phyloP scores from a whole-genome alignment of 2,329 filamentous ascomycete genomes.

The Geosmithia putterillii region DNA sequence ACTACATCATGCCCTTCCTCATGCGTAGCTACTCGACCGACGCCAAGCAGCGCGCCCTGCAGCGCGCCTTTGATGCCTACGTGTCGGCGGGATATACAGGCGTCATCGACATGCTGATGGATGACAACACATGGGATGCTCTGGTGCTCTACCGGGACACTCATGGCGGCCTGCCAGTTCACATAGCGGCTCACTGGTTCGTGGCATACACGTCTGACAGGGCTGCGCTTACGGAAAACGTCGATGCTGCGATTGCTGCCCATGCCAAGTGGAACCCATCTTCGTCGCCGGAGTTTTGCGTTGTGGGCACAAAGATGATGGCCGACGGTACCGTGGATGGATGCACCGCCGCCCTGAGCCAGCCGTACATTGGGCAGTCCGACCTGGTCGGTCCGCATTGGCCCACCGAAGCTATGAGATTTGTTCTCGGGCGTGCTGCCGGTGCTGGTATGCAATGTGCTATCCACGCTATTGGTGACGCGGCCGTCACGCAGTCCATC shows the following conservation, averaged over 20 bases:
- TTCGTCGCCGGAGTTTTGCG: conserved; percentile 24
- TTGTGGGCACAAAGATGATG: conserved; percentile 53
- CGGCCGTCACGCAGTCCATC: conserved; percentile 43
- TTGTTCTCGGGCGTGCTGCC: conserved; percentile 40
- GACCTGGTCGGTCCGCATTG: conserved; percentile 38
- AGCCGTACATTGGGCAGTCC: conserved; percentile 44
- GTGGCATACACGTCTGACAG: conserved; percentile 40
- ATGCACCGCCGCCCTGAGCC: conserved; percentile 47
- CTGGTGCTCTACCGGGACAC: conserved; percentile 29
- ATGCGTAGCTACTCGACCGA: conserved; percentile 31
- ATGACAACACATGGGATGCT: conserved; percentile 40
- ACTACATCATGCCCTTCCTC: conserved; percentile 42
- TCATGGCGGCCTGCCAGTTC: conserved; percentile 20
- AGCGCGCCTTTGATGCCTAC: conserved; percentile 35
- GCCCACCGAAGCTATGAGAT: conserved; percentile 35
- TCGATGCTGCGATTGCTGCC: conserved; percentile 35
- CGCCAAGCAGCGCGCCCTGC: conserved; percentile 34
- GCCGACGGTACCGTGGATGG: conserved; percentile 54
- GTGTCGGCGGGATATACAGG: conserved; percentile 40
- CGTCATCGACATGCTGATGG: conserved; percentile 49
- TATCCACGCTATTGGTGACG: conserved; percentile 53
- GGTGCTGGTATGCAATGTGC: conserved; percentile 45
- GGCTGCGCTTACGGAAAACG: conserved; percentile 21
- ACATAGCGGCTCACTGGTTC: conserved; percentile 44
- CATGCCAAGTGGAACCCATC: conserved; percentile 26